These are phyloP conservation scores for Metschnikowia similis DNA, from an alignment of 805 yeast genomes.

Conservation along the genomic window DNA sequence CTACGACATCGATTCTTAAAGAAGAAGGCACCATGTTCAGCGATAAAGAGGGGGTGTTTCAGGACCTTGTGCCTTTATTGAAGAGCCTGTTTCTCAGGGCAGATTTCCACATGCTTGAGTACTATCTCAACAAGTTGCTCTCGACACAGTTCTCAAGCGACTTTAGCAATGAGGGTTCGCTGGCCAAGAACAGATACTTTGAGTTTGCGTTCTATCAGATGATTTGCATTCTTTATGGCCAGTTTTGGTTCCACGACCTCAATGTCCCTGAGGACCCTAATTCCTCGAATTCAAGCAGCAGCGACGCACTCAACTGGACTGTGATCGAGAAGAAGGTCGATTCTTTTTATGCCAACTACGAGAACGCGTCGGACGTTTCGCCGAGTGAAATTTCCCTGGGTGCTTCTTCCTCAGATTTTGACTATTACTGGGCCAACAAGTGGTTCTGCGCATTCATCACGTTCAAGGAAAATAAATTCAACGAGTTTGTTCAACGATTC, in stretches of 20 bases:
- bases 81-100: constrained; percentile 15
- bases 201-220: constrained; percentile 29
- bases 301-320: constrained; percentile 7
- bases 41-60: constrained; percentile 6
- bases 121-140: constrained; percentile 17
- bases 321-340: constrained; percentile 20
- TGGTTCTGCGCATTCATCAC: constrained; percentile 21
- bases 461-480: constrained; percentile 25
- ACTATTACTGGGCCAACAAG: constrained; percentile 20
- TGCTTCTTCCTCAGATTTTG: constrained; percentile 16
- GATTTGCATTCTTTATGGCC: constrained; percentile 18
- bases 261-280: not conserved
- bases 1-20: constrained; percentile 3
- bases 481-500: constrained; percentile 24
- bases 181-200: constrained; percentile 22
- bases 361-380: constrained; percentile 10
- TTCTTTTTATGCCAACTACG: constrained; percentile 22
- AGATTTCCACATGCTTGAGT: constrained; percentile 18
- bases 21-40: constrained; percentile 9
- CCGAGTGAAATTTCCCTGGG: constrained; percentile 5
- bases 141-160: constrained; percentile 23
- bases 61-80: constrained; percentile 7
- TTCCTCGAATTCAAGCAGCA: not conserved
- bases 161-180: constrained; percentile 19
- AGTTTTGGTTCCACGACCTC: constrained; percentile 18